Base-by-base conservation (phyloP, 352 stramenopile genomes). In the Phytophthora macrochlamydospora region DNA sequence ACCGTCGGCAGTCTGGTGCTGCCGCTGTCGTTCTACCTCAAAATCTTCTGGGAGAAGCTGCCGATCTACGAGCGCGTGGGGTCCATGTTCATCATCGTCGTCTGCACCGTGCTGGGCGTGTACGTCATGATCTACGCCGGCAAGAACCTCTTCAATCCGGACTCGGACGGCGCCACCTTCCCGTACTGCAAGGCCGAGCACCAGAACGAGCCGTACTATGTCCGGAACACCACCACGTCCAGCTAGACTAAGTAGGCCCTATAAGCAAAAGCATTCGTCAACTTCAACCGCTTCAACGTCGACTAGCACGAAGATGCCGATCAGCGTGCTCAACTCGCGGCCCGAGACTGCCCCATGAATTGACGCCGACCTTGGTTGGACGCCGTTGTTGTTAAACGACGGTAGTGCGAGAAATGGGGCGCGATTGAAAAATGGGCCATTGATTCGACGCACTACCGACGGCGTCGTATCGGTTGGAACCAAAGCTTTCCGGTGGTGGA, bases 21-120 rank as follows among this genome's bases (percentile, higher is more conserved):
- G 12, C 78, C 78, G 42, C 51, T 84, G 2, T 35, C 65, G n/a
- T 83, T 84, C 51, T 87, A 87, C 71, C 56, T 87, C 40, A 85
- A 85, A 48, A 42, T 76, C 14, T 71, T 76, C 51, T 79, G 72
- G 68, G 67, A 33, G 24, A 71, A 73, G 38, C 63, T 85, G 7
- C 71, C 74, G 1, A 59, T 81, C 44, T 78, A 81, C 64, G 77
- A 85, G 40, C 76, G 77, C 29, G 45, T 68, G 2, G 54, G 61
- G 4, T 76, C 71, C 38, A 46, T 79, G 35, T 0, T 78, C 6
- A 75, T 81, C 51, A 75, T 73, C 32, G 52, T 68, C 2, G 43
- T 29, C 13, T 49, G 43, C 13, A n/a, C 43, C 6, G 14, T 49
- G 13, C 6, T n/a, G 43, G 43, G 43, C 29, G 2, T 2, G 2